These are phyloP conservation scores for Chaetoceros tenuissimus DNA, from an alignment of 108 stramenopile genomes.

Conservation along the genomic window DNA sequence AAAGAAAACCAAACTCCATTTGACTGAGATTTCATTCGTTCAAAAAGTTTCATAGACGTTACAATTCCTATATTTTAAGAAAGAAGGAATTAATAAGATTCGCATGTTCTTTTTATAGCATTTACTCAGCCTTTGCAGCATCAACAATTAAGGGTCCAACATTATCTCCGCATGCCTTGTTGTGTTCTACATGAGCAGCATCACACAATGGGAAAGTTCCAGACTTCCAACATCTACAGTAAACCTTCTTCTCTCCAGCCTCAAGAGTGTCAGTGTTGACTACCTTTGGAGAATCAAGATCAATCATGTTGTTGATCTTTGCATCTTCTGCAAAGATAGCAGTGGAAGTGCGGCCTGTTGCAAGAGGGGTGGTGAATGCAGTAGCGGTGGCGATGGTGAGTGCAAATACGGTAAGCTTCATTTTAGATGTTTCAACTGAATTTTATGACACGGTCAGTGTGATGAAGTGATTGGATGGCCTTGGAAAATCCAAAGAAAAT, in stretches of 20 bases:
- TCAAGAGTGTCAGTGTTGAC: slow-evolving; percentile 38
- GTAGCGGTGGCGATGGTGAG: slow-evolving; percentile 6
- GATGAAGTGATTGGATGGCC: too few relatives aligned
- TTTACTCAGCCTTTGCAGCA: slow-evolving; percentile 25
- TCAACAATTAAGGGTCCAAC: slow-evolving; percentile 88
- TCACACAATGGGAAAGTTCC: slow-evolving; percentile 84
- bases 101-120: background rate
- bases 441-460: too few relatives aligned
- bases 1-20: too few relatives aligned
- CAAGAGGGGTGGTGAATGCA: slow-evolving; percentile 13
- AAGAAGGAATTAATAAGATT: too few relatives aligned
- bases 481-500: too few relatives aligned
- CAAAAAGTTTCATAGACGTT: too few relatives aligned
- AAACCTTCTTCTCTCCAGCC: slow-evolving; percentile 65
- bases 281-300: slow-evolving; percentile 59
- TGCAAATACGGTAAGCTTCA: slow-evolving; percentile 5
- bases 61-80: too few relatives aligned
- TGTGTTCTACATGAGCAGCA: slow-evolving; percentile 73
- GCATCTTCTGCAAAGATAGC: background rate
- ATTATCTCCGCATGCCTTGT: slow-evolving; percentile 81
- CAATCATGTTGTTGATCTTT: slow-evolving; percentile 51
- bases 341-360: too few relatives aligned
- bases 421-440: too few relatives aligned
- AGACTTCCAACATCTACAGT: slow-evolving; percentile 82
- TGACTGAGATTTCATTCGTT: too few relatives aligned